Percentiles rank a stretch among this genome's conserved stretches.
These are phyloP conservation scores for Sporobolus alterniflorus DNA, from an alignment of 202 grass and related monocot species.

Conservation along the genomic window DNA sequence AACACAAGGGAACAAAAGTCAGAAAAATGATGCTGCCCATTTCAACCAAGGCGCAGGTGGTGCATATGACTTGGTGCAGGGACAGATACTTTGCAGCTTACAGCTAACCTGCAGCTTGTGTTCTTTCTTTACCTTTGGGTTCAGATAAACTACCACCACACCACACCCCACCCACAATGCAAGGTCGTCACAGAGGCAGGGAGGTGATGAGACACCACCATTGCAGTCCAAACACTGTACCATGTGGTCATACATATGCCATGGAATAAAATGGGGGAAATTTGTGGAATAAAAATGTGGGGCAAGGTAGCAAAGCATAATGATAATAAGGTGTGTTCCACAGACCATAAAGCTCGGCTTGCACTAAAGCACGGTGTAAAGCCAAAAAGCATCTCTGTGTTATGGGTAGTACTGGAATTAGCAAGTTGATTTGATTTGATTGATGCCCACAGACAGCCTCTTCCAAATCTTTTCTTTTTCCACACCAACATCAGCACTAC, in stretches of 20 bases:
- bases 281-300: constrained; percentile 31
- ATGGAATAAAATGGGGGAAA: not conserved
- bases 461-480: constrained; percentile 58
- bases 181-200: constrained; percentile 25
- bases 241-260: not conserved
- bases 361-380: constrained; percentile 56
- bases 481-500: constrained; percentile 42
- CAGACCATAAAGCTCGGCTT: constrained; percentile 39
- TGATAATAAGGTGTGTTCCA: constrained; percentile 68
- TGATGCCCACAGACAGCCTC: constrained; percentile 29
- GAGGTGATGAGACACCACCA: not conserved
- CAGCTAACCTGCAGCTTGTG: constrained; percentile 45
- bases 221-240: constrained; percentile 35
- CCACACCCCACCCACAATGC: constrained; percentile 32
- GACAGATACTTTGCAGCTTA: constrained; percentile 43
- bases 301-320: constrained; percentile 51
- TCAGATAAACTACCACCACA: constrained; percentile 18
- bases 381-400: constrained; percentile 44
- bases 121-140: constrained; percentile 41
- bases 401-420: constrained; percentile 34
- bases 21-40: constrained; percentile 55
- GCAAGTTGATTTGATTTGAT: constrained; percentile 16
- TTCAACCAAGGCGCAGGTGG: constrained; percentile 46
- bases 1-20: constrained; percentile 50
- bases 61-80: constrained; percentile 51